Evolutionary conservation across 371 early-diverging fungal species (phyloP).

Genomic region (Furculomyces boomerangus): DNA sequence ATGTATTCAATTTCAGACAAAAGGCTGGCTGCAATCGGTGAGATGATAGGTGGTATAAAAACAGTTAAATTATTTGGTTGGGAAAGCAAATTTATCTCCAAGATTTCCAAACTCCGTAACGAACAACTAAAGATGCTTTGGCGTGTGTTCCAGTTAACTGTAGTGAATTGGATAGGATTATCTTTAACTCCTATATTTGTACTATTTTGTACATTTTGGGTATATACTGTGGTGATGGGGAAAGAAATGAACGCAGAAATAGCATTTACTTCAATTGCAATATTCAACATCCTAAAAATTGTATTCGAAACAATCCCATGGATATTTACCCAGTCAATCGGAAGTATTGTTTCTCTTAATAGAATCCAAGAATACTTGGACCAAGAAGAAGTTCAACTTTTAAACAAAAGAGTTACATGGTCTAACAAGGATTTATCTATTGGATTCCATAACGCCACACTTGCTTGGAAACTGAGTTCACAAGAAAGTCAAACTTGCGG

Average conservation of each 20-base stretch:
- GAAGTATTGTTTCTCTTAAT: constrained; percentile 47
- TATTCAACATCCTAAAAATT: constrained; percentile 39
- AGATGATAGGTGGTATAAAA: constrained; percentile 48
- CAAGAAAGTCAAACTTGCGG: neutral
- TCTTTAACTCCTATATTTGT: constrained; percentile 30
- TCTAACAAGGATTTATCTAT: neutral
- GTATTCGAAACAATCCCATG: constrained; percentile 55
- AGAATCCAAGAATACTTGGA: constrained; percentile 54
- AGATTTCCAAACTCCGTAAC: constrained; percentile 13
- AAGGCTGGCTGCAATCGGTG: constrained; percentile 34
- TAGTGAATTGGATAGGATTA: constrained; percentile 3
- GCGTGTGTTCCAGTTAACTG: constrained; percentile 31
- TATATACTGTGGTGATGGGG: constrained; percentile 39
- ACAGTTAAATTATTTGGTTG: constrained; percentile 69
- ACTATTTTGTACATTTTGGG: constrained; percentile 38
- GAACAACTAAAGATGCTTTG: constrained; percentile 25
- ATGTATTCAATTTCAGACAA: constrained; percentile 35
- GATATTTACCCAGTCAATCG: constrained; percentile 38
- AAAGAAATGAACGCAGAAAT: constrained; percentile 39
- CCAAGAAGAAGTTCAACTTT: constrained; percentile 45
- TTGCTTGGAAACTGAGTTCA: constrained; percentile 10
- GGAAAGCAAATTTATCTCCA: constrained; percentile 40
- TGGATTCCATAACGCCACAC: constrained; percentile 17
- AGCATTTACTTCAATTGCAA: constrained; percentile 39
- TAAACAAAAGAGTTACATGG: constrained; percentile 5